Percentiles rank a stretch among this genome's conserved stretches.
Conservation (phyloP, 2,329 filamentous ascomycete genomes). For the Pseudogymnoascus sp. region DNA sequence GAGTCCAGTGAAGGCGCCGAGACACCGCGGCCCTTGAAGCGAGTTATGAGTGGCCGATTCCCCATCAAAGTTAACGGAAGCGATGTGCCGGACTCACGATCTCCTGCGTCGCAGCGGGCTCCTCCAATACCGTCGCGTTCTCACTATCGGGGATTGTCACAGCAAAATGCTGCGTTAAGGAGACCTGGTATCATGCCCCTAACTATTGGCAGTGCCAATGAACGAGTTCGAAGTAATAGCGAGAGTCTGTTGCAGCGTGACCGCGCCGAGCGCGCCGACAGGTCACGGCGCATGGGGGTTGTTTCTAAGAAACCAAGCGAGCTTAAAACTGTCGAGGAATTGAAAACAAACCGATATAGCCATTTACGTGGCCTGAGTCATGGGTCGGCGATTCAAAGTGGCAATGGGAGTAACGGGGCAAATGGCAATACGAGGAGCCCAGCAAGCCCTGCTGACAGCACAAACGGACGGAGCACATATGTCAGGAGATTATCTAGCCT, state of each 20-base stretch:
- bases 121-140: conserved; percentile 75
- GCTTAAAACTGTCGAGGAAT: conserved; percentile 54
- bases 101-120: conserved; percentile 56
- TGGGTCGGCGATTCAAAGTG: conserved; percentile 56
- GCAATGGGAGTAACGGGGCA: conserved; percentile 22
- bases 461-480: conserved; percentile 40
- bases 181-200: conserved; percentile 67
- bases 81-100: conserved; percentile 59
- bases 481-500: conserved; percentile 55
- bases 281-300: conserved; percentile 56
- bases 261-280: conserved; percentile 40
- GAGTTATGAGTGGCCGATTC: conserved; percentile 56
- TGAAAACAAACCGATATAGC: conserved; percentile 53
- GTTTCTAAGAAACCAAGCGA: conserved; percentile 52
- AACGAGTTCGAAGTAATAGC: conserved; percentile 58
- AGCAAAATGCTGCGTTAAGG: conserved; percentile 54
- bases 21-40: conserved; percentile 62
- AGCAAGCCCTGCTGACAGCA: conserved; percentile 50
- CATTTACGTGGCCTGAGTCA: conserved; percentile 60
- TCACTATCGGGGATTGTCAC: conserved; percentile 68
- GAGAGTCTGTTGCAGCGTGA: conserved; percentile 47
- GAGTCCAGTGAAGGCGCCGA: conserved; percentile 68
- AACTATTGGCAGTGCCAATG: conserved; percentile 59
- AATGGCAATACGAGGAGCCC: conserved; percentile 36
- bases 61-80: conserved; percentile 66